Evolutionary conservation across 441 rosid genomes (phyloP), one percentile per base, ranked within the genome.

Genomic region (Brassica hybrid): DNA sequence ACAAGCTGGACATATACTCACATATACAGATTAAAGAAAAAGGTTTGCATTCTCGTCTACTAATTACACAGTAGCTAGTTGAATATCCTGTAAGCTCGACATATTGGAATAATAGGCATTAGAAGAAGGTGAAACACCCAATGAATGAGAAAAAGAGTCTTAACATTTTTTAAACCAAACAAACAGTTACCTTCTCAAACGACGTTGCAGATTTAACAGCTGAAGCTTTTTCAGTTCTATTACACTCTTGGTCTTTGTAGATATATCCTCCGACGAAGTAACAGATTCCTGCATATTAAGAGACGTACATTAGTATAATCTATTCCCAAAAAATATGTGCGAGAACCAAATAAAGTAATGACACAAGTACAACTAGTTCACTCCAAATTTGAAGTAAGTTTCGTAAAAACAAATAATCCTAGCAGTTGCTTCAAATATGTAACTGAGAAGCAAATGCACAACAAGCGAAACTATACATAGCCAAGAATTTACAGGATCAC

Each of bases 171-270:
- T 7, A 34, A 17, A 69, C 30, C 52, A 34, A 32, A 72, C 27
- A 69, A 56, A 13, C 60, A 81, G 58, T 81, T 82, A 94, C 98
- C 93, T 86, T 84, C 96, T 80, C 5, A 94, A 83, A 65, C 97
- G 97, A 50, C 92, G 87, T 82, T 94, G 98, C 73, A 92, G 94
- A 45, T 76, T 91, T 76, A 92, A 79, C 59, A 94, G 81, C 84
- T 94, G 97, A 73, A 94, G 97, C 83, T 92, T 94, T 83, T 94
- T 94, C 86, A 94, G 78, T 84, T 91, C 98, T 67, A 94, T 94
- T 72, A 94, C 97, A 77, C 95, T 92, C 84, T 86, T 94, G 79
- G 98, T 94, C 83, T 88, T 94, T 73, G 95, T 87, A 75, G 95
- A 91, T 76, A 92, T 86, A 85, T 92, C 95, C 83, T 92, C 96